Conservation (phyloP, 2,329 filamentous ascomycete genomes). For the Colletotrichum abscissum region DNA sequence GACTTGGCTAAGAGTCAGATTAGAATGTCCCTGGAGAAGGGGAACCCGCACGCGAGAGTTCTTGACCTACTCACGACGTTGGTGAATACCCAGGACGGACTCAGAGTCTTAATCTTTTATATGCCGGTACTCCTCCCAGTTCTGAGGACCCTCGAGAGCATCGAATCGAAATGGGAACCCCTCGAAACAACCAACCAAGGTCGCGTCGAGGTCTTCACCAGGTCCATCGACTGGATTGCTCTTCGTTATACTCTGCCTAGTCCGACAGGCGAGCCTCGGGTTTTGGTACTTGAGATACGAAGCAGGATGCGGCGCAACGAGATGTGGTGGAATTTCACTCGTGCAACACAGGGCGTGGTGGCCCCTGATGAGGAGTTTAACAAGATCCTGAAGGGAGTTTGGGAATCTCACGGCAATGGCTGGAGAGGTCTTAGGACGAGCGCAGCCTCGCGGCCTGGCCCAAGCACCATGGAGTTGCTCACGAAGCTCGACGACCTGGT, state of each 20-base stretch:
- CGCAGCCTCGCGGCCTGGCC: slow-evolving; percentile 55
- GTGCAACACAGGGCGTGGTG: slow-evolving; percentile 41
- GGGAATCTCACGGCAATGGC: slow-evolving; percentile 54
- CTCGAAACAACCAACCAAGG: slow-evolving; percentile 56
- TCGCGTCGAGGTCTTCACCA: slow-evolving; percentile 61
- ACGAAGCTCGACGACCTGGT: slow-evolving; percentile 59
- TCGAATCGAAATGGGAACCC: slow-evolving; percentile 67
- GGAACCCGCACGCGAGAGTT: slow-evolving; percentile 76
- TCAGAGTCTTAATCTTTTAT: slow-evolving; percentile 62
- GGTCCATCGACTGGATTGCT: slow-evolving; percentile 67
- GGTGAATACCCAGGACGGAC: slow-evolving; percentile 66
- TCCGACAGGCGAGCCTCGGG: slow-evolving; percentile 41
- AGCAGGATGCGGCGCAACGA: slow-evolving; percentile 60
- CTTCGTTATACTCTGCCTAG: slow-evolving; percentile 62
- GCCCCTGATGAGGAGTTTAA: slow-evolving; percentile 49
- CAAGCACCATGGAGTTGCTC: slow-evolving; percentile 59
- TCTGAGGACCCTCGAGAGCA: slow-evolving; percentile 68
- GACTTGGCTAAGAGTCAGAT: slow-evolving; percentile 67
- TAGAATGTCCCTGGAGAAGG: slow-evolving; percentile 67
- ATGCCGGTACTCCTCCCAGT: slow-evolving; percentile 73
- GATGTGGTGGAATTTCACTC: slow-evolving; percentile 63
- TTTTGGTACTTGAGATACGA: slow-evolving; percentile 64
- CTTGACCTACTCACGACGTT: slow-evolving; percentile 67
- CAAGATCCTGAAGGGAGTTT: slow-evolving; percentile 55
- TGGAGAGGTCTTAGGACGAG: slow-evolving; percentile 61